Conservation (phyloP, 495 filamentous ascomycete species). For the Penicillium roqueforti region DNA sequence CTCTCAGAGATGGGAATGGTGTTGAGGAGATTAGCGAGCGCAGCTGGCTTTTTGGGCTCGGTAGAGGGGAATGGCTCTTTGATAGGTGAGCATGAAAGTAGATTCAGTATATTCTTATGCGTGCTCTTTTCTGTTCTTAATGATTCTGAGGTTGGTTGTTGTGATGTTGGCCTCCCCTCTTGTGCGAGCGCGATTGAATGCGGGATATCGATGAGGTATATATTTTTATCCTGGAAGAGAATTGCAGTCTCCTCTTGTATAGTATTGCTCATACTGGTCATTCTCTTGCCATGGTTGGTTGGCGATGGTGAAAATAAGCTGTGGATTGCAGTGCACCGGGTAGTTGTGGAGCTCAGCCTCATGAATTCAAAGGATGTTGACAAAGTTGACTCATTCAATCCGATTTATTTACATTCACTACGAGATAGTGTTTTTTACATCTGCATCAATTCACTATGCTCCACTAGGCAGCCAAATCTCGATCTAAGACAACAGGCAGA, state of each 20-base stretch:
- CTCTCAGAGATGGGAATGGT: constrained; percentile 26
- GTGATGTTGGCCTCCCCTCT: constrained; percentile 5
- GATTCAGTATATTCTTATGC: constrained; percentile 8
- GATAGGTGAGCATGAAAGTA: constrained; percentile 32
- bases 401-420: neutral
- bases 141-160: neutral
- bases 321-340: neutral
- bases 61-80: constrained; percentile 33
- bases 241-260: constrained; percentile 26
- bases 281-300: neutral
- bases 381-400: neutral
- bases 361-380: neutral
- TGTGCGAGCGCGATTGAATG: constrained; percentile 51
- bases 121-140: constrained; percentile 1
- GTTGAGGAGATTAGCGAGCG: constrained; percentile 35
- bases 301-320: neutral
- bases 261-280: constrained; percentile 5
- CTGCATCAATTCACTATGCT: constrained; percentile 3
- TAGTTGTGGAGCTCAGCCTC: constrained; percentile 1
- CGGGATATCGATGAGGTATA: constrained; percentile 62
- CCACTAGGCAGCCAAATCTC: constrained; percentile 3
- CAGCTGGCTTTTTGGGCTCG: constrained; percentile 41
- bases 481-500: constrained; percentile 5
- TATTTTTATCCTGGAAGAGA: constrained; percentile 45
- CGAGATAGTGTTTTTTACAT: neutral